Base-by-base conservation (phyloP, 2,329 filamentous ascomycete species). In the Xylariaceae sp. region DNA sequence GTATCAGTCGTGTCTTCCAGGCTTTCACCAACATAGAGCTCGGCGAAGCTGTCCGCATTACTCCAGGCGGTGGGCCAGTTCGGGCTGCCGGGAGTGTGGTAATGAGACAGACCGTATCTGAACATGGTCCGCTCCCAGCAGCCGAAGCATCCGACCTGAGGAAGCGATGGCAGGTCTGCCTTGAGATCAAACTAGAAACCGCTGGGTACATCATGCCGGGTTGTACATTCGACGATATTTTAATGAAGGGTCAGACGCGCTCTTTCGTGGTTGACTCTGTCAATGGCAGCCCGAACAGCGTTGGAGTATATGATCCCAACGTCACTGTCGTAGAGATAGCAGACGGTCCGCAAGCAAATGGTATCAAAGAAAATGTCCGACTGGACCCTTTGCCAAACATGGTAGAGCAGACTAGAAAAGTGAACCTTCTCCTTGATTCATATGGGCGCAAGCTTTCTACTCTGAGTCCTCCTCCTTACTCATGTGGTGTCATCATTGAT, bases 1-100 rank as follows among this genome's bases (percentile, higher is more conserved):
- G 92, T 75, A 82, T 89, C 74, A 86, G 89, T 18, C 86, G 89
- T 56, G 77, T 83, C 6, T 82, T 95, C 48, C 86, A 89, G 56
- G 86, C 88, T 34, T 80, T 83, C 6, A 88, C 88, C 59, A 83
- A 82, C 1, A 80, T 96, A 60, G 86, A 87, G 55, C 75, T 94
- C 4, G 84, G 84, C 14, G 88, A 91, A 45, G 80, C 83, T 46
- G 73, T 80, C 33, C 71, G 70, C 33, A 75, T 95, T 44, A 76
- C 78, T 7, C 79, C 92, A 19, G 74, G 78, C 10, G 76, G 76
- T 7, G 22, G 22, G 22, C 60, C 72, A 2, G 69, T 87, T 11
- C 73, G 77, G 0, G 78, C 80, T 18, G 82, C 84, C 6, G 74
- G 79, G 4, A 74, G 77, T 28, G 75, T 93, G 3, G 70, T 81